Evolutionary conservation across 257 asterid genomes (phyloP).

Genomic region (Solanum tacnaense): DNA sequence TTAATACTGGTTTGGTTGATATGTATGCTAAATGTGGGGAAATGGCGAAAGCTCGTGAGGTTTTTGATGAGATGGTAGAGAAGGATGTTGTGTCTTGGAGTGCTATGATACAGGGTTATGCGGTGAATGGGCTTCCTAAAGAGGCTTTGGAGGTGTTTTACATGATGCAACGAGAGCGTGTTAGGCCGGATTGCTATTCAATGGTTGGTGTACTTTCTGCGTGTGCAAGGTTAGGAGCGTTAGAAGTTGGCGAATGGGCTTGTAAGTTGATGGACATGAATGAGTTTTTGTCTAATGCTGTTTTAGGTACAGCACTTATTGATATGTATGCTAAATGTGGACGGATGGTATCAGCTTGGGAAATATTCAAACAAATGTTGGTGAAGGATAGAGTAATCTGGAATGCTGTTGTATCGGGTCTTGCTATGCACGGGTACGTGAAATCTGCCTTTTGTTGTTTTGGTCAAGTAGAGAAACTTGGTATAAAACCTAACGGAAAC

Average conservation of each 20-base stretch:
- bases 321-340: constrained; percentile 42
- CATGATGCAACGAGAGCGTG: constrained; percentile 11
- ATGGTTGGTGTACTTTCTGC: constrained; percentile 50
- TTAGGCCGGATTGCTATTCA: constrained; percentile 25
- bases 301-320: constrained; percentile 32
- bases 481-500: constrained; percentile 28
- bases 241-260: constrained; percentile 36
- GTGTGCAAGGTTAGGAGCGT: constrained; percentile 35
- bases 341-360: constrained; percentile 24
- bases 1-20: constrained; percentile 27
- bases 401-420: constrained; percentile 31
- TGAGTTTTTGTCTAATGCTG: constrained; percentile 25
- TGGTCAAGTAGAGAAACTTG: constrained; percentile 19
- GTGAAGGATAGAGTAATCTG: constrained; percentile 30
- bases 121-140: constrained; percentile 31
- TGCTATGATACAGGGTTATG: constrained; percentile 40
- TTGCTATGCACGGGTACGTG: constrained; percentile 36
- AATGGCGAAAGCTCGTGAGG: constrained; percentile 25
- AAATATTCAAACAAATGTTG: constrained; percentile 19
- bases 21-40: constrained; percentile 34
- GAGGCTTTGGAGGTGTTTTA: constrained; percentile 30
- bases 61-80: constrained; percentile 34
- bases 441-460: constrained; percentile 31
- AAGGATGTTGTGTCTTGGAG: constrained; percentile 41
- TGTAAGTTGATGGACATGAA: constrained; percentile 17